These are phyloP conservation scores for Rhizophagus clarus DNA, from an alignment of 192 early-diverging fungal species.

Conservation along the genomic window DNA sequence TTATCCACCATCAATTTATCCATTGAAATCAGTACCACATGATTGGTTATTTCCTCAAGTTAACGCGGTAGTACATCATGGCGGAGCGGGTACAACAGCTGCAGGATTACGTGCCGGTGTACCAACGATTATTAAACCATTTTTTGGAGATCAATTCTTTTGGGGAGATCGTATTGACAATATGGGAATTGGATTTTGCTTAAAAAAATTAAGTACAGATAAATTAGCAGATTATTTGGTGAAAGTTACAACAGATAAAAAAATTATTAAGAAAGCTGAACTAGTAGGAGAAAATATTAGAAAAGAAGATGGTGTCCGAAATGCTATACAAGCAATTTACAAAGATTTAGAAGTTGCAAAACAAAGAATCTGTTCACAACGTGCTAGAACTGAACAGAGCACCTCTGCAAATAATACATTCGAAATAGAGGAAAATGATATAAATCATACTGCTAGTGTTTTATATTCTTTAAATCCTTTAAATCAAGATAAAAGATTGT, in stretches of 20 bases:
- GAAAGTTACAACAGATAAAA: conserved; percentile 56
- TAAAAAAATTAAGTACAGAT: conserved; percentile 59
- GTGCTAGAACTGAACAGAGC: conserved; percentile 1
- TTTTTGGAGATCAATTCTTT: conserved; percentile 71
- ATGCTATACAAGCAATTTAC: conserved; percentile 63
- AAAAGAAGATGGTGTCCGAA: conserved; percentile 59
- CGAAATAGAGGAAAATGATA: background rate
- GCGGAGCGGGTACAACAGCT: conserved; percentile 75
- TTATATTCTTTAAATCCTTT: background rate
- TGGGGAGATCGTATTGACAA: conserved; percentile 70
- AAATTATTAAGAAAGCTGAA: conserved; percentile 52
- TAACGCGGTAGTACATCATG: conserved; percentile 73
- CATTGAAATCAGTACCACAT: conserved; percentile 68
- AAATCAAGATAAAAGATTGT: background rate
- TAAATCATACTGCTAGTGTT: background rate
- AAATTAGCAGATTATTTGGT: conserved; percentile 52
- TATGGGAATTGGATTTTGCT: conserved; percentile 61
- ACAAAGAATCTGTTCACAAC: conserved; percentile 36
- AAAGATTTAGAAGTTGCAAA: conserved; percentile 60
- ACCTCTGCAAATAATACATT: background rate
- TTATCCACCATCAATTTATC: conserved; percentile 54
- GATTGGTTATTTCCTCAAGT: conserved; percentile 77
- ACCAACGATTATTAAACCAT: conserved; percentile 74
- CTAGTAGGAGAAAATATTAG: conserved; percentile 57
- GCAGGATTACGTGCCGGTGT: conserved; percentile 74